Base-by-base conservation (phyloP, 1,139 yeast genomes). In the Yamadazyma blattariae region DNA sequence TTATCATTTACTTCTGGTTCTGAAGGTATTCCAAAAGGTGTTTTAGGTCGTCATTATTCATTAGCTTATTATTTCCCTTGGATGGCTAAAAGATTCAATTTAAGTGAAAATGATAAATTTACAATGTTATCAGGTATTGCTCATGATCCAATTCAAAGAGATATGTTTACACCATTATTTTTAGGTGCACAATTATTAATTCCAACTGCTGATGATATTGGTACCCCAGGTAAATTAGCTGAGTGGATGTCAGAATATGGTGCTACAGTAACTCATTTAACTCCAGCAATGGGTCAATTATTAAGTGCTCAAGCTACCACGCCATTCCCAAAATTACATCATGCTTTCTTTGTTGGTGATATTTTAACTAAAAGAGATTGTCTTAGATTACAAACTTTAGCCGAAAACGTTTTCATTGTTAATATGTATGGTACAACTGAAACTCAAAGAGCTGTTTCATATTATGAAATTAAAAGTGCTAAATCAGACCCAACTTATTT, bases 381-480 rank as follows among this genome's bases (percentile, higher is more conserved):
- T 62, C 67, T 87, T 49, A 78, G 97, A 55, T 72, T 94, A 50
- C 98, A 94, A 60, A 78, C 92, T 2, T 72, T 94, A 51, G 98
- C 97, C 7, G 81, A 82, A 54, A 90, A 92, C 54, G 95, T 88
- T 35, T 70, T 65, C 55, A 90, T 94, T 56, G 95, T 94, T 46
- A 94, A 94, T 64, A 94, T 94, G 99, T 94, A 94, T 59, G 99
- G 99, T 54, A 94, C 98, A 27, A 94, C 99, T 9, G 99, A 94
- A 64, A 94, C 98, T 12, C 99, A 94, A 67, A 79, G 98, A 57
- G 89, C 98, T 2, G 99, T 94, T 14, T 89, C 97, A 0, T 94
- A 77, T 64, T 94, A 80, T 61, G 95, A 88, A 57, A 90, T 94
- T 44, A 80, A 87, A 36, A 79, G 95, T 23, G 73, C 88, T 47